Evolutionary conservation across 192 early-diverging fungal genomes (phyloP).

Genomic region (Coemansia sp.): DNA sequence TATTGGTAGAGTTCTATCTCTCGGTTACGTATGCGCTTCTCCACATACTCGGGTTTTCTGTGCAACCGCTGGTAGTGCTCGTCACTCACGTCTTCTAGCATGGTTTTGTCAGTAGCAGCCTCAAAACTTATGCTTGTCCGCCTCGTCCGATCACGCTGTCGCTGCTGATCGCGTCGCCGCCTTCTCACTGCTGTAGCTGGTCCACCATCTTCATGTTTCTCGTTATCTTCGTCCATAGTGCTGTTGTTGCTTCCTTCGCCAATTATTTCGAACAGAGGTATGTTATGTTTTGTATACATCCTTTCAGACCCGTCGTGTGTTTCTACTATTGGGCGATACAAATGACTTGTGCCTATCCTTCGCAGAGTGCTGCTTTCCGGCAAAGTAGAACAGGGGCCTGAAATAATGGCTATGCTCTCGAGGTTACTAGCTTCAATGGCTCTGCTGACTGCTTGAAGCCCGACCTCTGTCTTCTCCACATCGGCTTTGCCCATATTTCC

Average conservation of each 20-base stretch:
- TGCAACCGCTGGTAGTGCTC: constrained; percentile 37
- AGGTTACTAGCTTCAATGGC: constrained; percentile 22
- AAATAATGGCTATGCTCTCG: constrained; percentile 32
- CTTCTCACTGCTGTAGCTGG: constrained; percentile 27
- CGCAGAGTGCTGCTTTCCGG: constrained; percentile 16
- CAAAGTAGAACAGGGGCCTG: constrained; percentile 22
- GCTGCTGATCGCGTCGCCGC: constrained; percentile 14
- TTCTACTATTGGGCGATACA: constrained; percentile 39
- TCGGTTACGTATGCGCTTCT: constrained; percentile 45
- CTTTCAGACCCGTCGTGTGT: constrained; percentile 28
- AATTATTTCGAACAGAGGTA: constrained; percentile 38
- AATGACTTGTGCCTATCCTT: background rate
- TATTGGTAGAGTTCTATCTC: constrained; percentile 54
- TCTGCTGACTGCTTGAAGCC: background rate
- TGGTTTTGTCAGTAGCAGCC: background rate
- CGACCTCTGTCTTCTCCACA: background rate
- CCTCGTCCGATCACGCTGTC: background rate
- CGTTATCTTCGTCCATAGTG: background rate
- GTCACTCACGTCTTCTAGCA: constrained; percentile 35
- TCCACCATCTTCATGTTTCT: constrained; percentile 11
- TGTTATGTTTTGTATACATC: constrained; percentile 30
- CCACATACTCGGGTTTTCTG: constrained; percentile 46
- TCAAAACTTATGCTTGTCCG: background rate
- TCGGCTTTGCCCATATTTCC: background rate
- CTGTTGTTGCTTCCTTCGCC: constrained; percentile 1